A percentile compares a stretch with the other conserved stretches of the same genome.
Conservation (phyloP, 345 rosid genomes). For the Sisymbrium irio region DNA sequence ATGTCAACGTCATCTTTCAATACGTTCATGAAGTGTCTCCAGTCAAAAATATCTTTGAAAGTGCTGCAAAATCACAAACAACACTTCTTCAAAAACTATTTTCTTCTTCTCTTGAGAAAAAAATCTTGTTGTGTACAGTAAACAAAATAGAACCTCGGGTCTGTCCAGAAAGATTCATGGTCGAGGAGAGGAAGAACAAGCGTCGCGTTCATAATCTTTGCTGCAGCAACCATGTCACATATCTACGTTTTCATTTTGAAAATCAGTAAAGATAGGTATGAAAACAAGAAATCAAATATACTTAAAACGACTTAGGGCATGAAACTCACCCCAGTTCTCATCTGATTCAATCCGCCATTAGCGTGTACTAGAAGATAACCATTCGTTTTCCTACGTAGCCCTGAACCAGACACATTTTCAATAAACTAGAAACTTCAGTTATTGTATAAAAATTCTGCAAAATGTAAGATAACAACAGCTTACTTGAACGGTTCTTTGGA, state of each 20-base stretch:
- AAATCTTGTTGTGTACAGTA: slow-evolving; percentile 1
- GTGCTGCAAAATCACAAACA: slow-evolving; percentile 46
- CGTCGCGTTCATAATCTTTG: slow-evolving; percentile 94
- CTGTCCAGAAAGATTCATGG: slow-evolving; percentile 97
- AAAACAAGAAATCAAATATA: not conserved
- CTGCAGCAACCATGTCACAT: slow-evolving; percentile 97
- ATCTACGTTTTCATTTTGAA: slow-evolving; percentile 48
- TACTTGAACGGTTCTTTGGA: slow-evolving; percentile 60
- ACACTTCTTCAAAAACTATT: not conserved
- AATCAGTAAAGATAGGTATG: not conserved
- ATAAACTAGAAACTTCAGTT: not conserved
- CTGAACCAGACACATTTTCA: slow-evolving; percentile 29
- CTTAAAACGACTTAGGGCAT: not conserved
- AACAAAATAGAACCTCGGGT: slow-evolving; percentile 63
- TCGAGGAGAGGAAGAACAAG: slow-evolving; percentile 96
- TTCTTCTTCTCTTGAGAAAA: not conserved
- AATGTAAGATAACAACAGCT: slow-evolving; percentile 2
- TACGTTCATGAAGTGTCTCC: slow-evolving; percentile 80
- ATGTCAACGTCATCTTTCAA: slow-evolving; percentile 74
- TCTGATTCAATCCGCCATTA: slow-evolving; percentile 97
- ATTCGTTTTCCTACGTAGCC: slow-evolving; percentile 47
- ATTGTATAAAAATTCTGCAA: not conserved
- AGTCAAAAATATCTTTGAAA: slow-evolving; percentile 94
- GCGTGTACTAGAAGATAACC: slow-evolving; percentile 94
- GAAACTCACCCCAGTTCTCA: slow-evolving; percentile 91